Evolutionary conservation across 202 grass and related monocot species (phyloP), one percentile per base, ranked within the genome.

Genomic region (Setaria italica): DNA sequence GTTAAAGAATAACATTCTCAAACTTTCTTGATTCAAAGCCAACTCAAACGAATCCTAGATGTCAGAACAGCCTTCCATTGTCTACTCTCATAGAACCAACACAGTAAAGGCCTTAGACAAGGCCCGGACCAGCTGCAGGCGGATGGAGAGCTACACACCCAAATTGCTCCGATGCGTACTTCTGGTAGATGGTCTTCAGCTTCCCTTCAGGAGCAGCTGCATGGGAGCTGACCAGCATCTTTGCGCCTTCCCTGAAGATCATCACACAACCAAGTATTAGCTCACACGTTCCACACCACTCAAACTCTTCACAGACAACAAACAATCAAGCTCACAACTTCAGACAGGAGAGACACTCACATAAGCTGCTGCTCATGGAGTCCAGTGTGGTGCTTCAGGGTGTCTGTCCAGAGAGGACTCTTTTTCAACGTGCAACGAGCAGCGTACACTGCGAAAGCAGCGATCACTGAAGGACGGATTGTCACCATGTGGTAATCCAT

Each of bases 321-420:
- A 56, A 50, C 21, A 20, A 29, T 45, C 2, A 33, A 67, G 68
- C 70, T 78, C 21, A 82, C 50, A 79, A 35, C 34, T 46, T 25
- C 29, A n/a, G 1, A 15, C 13, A 20, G 7, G 2, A 33, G 32
- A 25, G 13, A 41, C 19, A 62, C 85, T 86, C 83, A 95, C 96
- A 86, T 48, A 9, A 95, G 74, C 34, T 95, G 88, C 3, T 17
- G 2, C 57, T 99, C 96, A 0, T 60, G 46, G 63, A 89, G 89
- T 30, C 89, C 88, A 2, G 96, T 92, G 74, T 99, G 93, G 15
- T 88, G 81, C 78, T 84, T 77, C 29, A 99, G 76, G 14, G 92
- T 94, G 9, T 88, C 84, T 0, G 92, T 99, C 96, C 96, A 99
- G 37, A 95, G 39, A 65, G 96, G 91, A 11, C 35, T 88, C 84